Evolutionary conservation across 2,329 filamentous ascomycete genomes (phyloP).

Genomic region (Aureobasidium sp.): DNA sequence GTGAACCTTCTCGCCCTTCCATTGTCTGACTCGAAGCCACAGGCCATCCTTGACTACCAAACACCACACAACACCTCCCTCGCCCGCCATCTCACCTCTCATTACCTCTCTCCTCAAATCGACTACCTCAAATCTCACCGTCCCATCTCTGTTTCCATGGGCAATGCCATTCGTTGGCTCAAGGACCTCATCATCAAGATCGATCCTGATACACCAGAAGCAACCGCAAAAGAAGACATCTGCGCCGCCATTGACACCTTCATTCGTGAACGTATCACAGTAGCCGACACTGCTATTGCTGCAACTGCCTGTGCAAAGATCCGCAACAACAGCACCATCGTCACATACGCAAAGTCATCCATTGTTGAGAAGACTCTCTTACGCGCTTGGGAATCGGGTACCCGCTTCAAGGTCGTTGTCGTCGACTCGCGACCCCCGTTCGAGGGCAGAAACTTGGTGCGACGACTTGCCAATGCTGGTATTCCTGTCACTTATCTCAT

Average conservation of each 20-base stretch:
- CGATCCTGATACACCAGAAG: slow-evolving; percentile 75
- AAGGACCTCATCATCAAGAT: slow-evolving; percentile 89
- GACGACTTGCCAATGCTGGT: slow-evolving; percentile 58
- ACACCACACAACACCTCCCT: slow-evolving; percentile 79
- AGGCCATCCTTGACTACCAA: slow-evolving; percentile 89
- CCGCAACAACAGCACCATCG: slow-evolving; percentile 66
- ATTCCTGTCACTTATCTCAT: slow-evolving; percentile 74
- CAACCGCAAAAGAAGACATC: slow-evolving; percentile 70
- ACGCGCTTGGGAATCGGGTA: slow-evolving; percentile 59
- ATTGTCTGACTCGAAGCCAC: not conserved
- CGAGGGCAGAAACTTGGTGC: slow-evolving; percentile 63
- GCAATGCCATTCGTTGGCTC: slow-evolving; percentile 89
- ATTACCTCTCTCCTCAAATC: slow-evolving; percentile 89
- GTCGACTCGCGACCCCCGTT: slow-evolving; percentile 68
- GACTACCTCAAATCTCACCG: slow-evolving; percentile 88
- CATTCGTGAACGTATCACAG: slow-evolving; percentile 79
- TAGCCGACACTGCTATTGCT: slow-evolving; percentile 80
- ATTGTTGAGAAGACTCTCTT: slow-evolving; percentile 78
- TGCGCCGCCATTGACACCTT: slow-evolving; percentile 79
- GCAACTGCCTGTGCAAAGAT: slow-evolving; percentile 68
- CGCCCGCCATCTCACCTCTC: slow-evolving; percentile 81
- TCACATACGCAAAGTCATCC: slow-evolving; percentile 79
- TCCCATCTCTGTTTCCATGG: slow-evolving; percentile 95
- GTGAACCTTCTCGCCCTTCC: not conserved
- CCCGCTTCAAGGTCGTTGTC: slow-evolving; percentile 72